Evolutionary conservation across 75 land plant genomes (phyloP), one percentile per base, ranked within the genome.

Genomic region (Ceratopteris richardii): DNA sequence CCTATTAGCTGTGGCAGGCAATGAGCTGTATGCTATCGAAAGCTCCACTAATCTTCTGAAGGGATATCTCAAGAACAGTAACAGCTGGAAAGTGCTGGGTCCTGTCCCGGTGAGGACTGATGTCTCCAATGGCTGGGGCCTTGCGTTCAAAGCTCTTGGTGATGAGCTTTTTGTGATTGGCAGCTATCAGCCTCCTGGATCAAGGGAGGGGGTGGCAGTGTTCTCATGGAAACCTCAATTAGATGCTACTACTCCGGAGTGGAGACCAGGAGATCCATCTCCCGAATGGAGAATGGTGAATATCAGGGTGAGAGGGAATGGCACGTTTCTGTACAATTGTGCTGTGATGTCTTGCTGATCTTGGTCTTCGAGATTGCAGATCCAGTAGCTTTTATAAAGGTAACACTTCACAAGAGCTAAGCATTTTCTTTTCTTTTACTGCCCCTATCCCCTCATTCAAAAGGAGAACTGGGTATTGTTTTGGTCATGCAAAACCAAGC

Each of bases 141-240:
- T 73, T 59, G 79, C 79, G 4, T 77, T 77, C 57, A 77, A 77
- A 37, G 77, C 79, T 11, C 59, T 77, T 31, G 66, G 63, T 21
- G 48, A 70, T n/a, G 70, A 77, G 47, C 53, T 77, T 18, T 66
- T 77, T 51, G 60, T 77, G 10, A 77, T 77, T 11, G 79, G 79
- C 23, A 77, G 77, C 2, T 31, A 61, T 31, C 4, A 20, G 25
- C 3, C 18, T 46, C 23, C 57, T 11, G 11, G 18, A 16, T 56
- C 29, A 54, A 21, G 18, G 16, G 69, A 51, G 40, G 72, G 82
- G 21, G 68, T 75, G 11, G 75, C 76, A 51, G 44, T 80, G 22
- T 54, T 71, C 51, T 53, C 65, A 48, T 53, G 54, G 54, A 22
- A 23, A 24, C 54, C 54, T 46, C 48, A 17, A 2, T 17, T 20